A percentile compares a stretch with the other conserved stretches of the same genome.
Conservation (phyloP, 2,329 filamentous ascomycete genomes). For the Calonectria pseudoturangicola region DNA sequence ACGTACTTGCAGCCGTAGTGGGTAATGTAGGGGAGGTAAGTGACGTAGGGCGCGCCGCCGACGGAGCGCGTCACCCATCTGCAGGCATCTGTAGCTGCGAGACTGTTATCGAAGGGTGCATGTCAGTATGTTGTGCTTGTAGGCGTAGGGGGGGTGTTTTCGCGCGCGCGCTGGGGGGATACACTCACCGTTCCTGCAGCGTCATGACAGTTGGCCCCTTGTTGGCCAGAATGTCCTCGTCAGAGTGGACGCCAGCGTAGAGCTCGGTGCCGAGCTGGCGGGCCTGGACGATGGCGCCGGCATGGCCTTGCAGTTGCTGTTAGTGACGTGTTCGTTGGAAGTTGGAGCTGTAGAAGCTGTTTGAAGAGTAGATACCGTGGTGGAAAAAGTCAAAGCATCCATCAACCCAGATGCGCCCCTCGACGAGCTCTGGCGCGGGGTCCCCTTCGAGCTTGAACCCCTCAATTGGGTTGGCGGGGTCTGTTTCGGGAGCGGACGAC, state of each 20-base stretch:
- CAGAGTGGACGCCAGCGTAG: conserved; percentile 94
- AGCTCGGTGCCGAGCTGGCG: conserved; percentile 92
- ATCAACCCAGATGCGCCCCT: conserved; percentile 95
- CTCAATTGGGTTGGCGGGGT: conserved; percentile 53
- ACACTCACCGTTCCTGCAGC: conserved; percentile 83
- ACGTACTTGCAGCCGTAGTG: conserved; percentile 97
- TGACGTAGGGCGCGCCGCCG: conserved; percentile 94
- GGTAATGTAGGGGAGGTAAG: conserved; percentile 92
- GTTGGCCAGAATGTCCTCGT: conserved; percentile 95
- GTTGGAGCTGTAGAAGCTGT: not conserved
- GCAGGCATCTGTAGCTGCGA: conserved; percentile 94
- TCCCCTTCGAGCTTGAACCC: conserved; percentile 62
- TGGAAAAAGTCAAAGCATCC: conserved; percentile 99
- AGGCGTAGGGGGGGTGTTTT: not conserved
- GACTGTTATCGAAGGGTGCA: conserved; percentile 65
- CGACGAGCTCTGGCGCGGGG: conserved; percentile 73
- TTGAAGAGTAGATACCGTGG: conserved; percentile 77
- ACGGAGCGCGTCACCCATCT: conserved; percentile 93
- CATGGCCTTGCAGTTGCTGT: conserved; percentile 80
- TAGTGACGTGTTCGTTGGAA: fast-evolving
- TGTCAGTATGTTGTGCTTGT: conserved; percentile 32
- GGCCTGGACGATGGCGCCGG: conserved; percentile 96
- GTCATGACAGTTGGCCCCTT: conserved; percentile 99
- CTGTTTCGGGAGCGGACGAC: conserved; percentile 40
- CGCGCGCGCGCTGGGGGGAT: not conserved